A percentile compares a stretch with the other conserved stretches of the same genome.
phyloP scores from a whole-genome alignment of 2,329 filamentous ascomycete genomes.

The Verticillium longisporum region DNA sequence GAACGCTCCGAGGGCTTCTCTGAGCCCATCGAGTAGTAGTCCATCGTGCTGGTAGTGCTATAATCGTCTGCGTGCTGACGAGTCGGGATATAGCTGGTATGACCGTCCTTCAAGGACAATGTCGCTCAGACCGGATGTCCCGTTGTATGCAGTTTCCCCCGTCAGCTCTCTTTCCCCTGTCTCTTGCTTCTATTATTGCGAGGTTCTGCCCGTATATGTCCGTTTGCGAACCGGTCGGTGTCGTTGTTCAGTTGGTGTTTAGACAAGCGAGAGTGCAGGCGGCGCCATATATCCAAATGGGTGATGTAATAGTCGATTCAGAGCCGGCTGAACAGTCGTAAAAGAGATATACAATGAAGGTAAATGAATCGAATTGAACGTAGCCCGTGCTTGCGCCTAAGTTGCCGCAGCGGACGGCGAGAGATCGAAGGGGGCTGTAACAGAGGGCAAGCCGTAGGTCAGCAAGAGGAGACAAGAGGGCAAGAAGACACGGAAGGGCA shows the following conservation, averaged over 20 bases:
- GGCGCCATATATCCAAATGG: neutral
- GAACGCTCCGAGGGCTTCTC: slow-evolving; percentile 59
- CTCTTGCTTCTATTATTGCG: slow-evolving; percentile 8
- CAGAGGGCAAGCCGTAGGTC: neutral
- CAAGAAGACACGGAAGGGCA: neutral
- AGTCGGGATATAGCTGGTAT: neutral
- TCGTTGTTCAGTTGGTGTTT: neutral
- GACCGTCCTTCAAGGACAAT: neutral
- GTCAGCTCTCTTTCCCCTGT: slow-evolving; percentile 6
- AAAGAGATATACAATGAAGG: slow-evolving; percentile 9
- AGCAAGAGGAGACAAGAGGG: neutral
- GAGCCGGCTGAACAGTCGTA: slow-evolving; percentile 44
- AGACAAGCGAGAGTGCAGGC: slow-evolving; percentile 4
- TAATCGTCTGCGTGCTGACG: neutral
- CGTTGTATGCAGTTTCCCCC: neutral
- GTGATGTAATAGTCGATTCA: slow-evolving; percentile 28
- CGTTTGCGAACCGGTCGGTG: neutral
- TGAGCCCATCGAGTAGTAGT: slow-evolving; percentile 23
- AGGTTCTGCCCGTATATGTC: neutral
- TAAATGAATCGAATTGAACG: neutral
- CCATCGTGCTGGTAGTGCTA: slow-evolving; percentile 19
- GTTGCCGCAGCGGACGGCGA: neutral
- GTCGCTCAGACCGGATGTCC: neutral
- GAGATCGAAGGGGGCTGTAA: neutral
- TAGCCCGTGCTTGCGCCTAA: neutral